These are phyloP conservation scores for Talaromyces sp. DNA, from an alignment of 2,329 filamentous ascomycete species.

Conservation along the genomic window DNA sequence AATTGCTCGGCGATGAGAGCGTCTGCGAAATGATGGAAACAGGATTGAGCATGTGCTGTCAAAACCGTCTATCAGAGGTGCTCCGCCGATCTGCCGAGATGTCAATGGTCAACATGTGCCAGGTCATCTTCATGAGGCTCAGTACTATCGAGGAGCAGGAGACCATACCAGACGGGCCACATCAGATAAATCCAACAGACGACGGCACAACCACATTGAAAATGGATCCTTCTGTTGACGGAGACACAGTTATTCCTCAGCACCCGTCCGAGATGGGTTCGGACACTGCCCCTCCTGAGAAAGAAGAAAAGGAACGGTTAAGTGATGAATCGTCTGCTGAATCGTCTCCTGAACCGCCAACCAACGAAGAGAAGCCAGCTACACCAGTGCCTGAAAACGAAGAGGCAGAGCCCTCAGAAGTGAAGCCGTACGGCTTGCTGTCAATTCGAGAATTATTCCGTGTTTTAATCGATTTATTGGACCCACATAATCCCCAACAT, in stretches of 20 bases:
- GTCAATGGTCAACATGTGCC: conserved; percentile 98
- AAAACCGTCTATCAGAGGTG: conserved; percentile 84
- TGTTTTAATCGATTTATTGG: conserved; percentile 86
- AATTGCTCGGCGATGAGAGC: conserved; percentile 93
- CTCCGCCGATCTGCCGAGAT: conserved; percentile 88
- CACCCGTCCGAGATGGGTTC: conserved; percentile 38
- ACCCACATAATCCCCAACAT: conserved; percentile 87
- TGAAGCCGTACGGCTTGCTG: conserved; percentile 86
- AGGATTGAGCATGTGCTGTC: conserved; percentile 93
- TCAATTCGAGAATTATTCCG: conserved; percentile 93
- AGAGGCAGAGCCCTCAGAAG: conserved; percentile 46
- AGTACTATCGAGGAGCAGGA: conserved; percentile 75
- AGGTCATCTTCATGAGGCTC: conserved; percentile 91
- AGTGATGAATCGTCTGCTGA: conserved; percentile 31
- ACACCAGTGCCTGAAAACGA: conserved; percentile 33
- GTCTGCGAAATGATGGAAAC: conserved; percentile 99
- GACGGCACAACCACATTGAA: conserved; percentile 70
- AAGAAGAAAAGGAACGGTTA: conserved; percentile 24
- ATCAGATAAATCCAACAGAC: conserved; percentile 51
- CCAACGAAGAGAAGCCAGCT: conserved; percentile 27
- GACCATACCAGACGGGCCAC: conserved; percentile 60
- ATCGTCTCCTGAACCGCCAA: conserved; percentile 26
- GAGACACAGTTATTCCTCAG: conserved; percentile 55
- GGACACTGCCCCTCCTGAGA: conserved; percentile 25
- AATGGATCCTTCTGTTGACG: conserved; percentile 74